A percentile compares a stretch with the other conserved stretches of the same genome.
Conservation (phyloP, 257 asterid species). For the Haberlea rhodopensis region DNA sequence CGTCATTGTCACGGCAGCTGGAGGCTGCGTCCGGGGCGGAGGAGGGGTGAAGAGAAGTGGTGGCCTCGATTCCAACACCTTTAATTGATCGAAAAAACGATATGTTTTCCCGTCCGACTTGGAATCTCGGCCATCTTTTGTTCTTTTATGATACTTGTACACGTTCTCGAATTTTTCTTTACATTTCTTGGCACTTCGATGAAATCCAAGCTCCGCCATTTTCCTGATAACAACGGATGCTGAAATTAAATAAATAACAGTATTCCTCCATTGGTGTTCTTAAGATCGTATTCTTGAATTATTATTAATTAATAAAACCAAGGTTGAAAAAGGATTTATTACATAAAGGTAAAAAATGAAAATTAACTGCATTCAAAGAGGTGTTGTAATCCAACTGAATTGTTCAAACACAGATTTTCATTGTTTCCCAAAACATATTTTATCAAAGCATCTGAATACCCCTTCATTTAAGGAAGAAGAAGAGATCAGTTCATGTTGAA, state of each 20-base stretch:
- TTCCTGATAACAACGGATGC: constrained; percentile 52
- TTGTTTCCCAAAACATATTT: too few relatives aligned
- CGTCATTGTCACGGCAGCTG: constrained; percentile 24
- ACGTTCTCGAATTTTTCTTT: constrained; percentile 93
- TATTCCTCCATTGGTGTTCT: constrained; percentile 12
- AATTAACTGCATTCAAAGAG: too few relatives aligned
- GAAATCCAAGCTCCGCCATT: constrained; percentile 91
- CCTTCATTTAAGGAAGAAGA: background rate
- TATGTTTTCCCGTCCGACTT: constrained; percentile 84
- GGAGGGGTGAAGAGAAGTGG: constrained; percentile 36
- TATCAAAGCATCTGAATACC: background rate
- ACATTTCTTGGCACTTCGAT: constrained; percentile 80
- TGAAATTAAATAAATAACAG: background rate
- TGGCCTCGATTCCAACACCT: constrained; percentile 56
- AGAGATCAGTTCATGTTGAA: constrained; percentile 17
- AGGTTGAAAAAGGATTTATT: constrained; percentile 4
- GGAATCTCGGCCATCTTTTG: constrained; percentile 80
- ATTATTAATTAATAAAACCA: constrained; percentile 23
- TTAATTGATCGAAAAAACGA: constrained; percentile 83
- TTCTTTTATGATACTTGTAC: constrained; percentile 83
- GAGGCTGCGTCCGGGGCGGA: constrained; percentile 26
- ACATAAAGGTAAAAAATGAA: too few relatives aligned
- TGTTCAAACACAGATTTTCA: constrained; percentile 13
- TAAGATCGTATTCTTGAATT: constrained; percentile 6
- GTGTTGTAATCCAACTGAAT: constrained; percentile 18